Conservation (phyloP, 768 basidiomycete genomes). For the Gyrodon lividus region DNA sequence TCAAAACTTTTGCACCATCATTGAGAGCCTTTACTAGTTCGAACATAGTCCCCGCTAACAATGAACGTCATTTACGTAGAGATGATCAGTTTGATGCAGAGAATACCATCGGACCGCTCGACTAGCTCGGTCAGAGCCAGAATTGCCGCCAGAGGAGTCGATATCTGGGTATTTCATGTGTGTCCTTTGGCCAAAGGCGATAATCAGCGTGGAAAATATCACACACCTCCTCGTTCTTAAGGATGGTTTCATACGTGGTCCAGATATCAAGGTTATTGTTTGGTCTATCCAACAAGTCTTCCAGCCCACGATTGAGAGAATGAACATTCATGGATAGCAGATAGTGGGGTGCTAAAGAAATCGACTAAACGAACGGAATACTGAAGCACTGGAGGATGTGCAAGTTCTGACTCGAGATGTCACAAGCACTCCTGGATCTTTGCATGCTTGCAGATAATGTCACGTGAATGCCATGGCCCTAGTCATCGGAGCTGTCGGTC, state of each 20-base stretch:
- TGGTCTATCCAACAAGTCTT: background rate
- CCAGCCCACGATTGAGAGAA: background rate
- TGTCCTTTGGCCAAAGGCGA: background rate
- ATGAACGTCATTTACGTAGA: conserved; percentile 6
- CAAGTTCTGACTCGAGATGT: background rate
- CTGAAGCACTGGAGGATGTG: background rate
- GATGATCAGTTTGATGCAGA: conserved; percentile 19
- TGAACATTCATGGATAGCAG: background rate
- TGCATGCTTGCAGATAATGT: conserved; percentile 7
- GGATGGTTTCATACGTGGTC: conserved; percentile 55
- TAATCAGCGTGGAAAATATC: background rate
- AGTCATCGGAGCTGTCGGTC: too few species aligned
- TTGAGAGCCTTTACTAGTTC: conserved; percentile 87
- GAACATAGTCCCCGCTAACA: conserved; percentile 83
- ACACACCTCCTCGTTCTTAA: conserved; percentile 66
- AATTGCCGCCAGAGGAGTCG: conserved; percentile 86
- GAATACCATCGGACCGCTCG: conserved; percentile 71
- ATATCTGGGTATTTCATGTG: conserved; percentile 48
- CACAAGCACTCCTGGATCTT: too few species aligned
- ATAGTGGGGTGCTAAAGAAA: background rate
- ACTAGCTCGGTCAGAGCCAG: conserved; percentile 81
- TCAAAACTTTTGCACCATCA: conserved; percentile 66
- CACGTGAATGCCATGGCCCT: conserved; percentile 23
- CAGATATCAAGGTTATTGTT: conserved; percentile 43
- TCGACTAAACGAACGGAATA: background rate